These are phyloP conservation scores for Quercus bicolor DNA, from an alignment of 306 rosid genomes.

Conservation along the genomic window DNA sequence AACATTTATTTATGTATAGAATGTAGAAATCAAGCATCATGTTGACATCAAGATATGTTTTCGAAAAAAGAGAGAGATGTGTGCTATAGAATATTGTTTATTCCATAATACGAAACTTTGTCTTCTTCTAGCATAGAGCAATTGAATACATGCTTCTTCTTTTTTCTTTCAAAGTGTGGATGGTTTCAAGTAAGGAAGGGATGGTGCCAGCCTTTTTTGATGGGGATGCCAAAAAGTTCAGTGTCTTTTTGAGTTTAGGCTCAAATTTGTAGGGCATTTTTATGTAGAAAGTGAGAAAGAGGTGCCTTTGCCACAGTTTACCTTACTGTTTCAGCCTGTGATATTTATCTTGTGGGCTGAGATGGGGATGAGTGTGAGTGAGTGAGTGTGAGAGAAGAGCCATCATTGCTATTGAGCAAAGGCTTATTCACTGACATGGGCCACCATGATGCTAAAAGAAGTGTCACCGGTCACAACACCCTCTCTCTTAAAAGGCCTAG, in stretches of 20 bases:
- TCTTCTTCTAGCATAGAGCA: slow-evolving; percentile 25
- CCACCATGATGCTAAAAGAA: slow-evolving; percentile 51
- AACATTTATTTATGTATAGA: too few relatives aligned
- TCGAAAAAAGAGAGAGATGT: background rate
- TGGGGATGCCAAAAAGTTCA: slow-evolving; percentile 46
- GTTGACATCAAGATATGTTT: too few relatives aligned
- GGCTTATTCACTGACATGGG: slow-evolving; percentile 54
- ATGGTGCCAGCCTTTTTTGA: slow-evolving; percentile 36
- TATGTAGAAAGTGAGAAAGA: background rate
- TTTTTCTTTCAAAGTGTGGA: slow-evolving; percentile 5
- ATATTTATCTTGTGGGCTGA: slow-evolving; percentile 23
- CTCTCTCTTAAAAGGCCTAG: slow-evolving; percentile 24
- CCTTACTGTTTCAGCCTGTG: slow-evolving; percentile 31
- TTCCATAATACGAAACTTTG: slow-evolving; percentile 14
- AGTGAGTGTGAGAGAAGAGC: slow-evolving; percentile 18
- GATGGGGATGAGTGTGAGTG: background rate
- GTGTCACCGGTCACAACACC: slow-evolving; percentile 35
- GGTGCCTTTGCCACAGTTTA: slow-evolving; percentile 26
- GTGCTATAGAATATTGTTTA: background rate
- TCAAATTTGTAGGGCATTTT: slow-evolving; percentile 48
- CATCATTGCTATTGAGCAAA: slow-evolving; percentile 60
- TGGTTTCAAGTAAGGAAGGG: slow-evolving; percentile 31
- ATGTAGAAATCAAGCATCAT: too few relatives aligned
- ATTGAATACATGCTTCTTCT: slow-evolving; percentile 29
- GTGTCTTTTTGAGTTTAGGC: slow-evolving; percentile 42